Base-by-base conservation (phyloP, 495 filamentous ascomycete genomes). In the Hypoxylon subgilvum region DNA sequence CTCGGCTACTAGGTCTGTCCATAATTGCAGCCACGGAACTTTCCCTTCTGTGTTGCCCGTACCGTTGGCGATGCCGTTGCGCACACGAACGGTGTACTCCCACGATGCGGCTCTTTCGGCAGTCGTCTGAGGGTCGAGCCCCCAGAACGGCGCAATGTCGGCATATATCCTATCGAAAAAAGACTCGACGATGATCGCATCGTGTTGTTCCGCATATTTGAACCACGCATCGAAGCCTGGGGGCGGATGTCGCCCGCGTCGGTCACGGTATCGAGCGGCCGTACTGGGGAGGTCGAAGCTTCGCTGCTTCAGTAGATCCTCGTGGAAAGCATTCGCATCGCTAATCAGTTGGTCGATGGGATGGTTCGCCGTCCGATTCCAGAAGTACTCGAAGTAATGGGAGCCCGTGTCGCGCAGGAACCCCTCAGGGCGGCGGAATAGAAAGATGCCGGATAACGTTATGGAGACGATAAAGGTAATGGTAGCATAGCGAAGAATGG, bases 181-280 rank as follows among this genome's bases (percentile, higher is more conserved):
- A 52, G 86, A 85, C 58, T 89, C 86, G 40, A 89, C 77, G 41
- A 86, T 76, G 41, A 85, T 71, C 31, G 80, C 79, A 4, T 79
- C 73, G 38, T 78, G 74, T 30, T 82, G 74, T 31, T 73, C 67
- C 8, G 86, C 86, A 46, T 78, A 84, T 38, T 74, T 68, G 60
- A 85, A 85, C 86, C 86, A 89, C 23, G 61, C 66, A 53, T 84
- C 82, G 66, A 88, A 89, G 9, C 85, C 85, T 9, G 86, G 86
- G 3, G 86, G 86, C 4, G 86, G 86, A 60, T 88, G 85, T n/a
- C 86, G 76, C 7, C 86, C 86, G 61, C 86, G 76, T 35, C 72
- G 75, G 27, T 75, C 69, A 31, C 84, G 74, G 68, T 89, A 89
- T 35, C 77, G 76, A 36, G 72, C 72, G 1, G 85, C 84, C 2